A percentile compares a stretch with the other conserved stretches of the same genome.
Conservation (phyloP, 257 asterid genomes). For the Jacaranda copaia region DNA sequence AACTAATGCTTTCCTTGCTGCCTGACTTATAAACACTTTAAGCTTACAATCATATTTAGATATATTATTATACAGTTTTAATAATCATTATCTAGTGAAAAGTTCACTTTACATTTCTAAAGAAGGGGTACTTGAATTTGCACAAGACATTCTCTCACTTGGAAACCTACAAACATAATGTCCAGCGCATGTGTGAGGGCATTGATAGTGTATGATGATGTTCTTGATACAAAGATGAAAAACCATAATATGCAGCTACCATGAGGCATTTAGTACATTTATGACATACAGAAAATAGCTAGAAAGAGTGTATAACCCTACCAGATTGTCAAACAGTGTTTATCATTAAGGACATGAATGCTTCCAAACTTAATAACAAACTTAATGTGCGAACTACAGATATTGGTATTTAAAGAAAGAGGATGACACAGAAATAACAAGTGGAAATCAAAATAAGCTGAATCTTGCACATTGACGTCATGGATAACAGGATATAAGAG, state of each 20-base stretch:
- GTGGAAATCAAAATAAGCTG: slow-evolving; percentile 6
- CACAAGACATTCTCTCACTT: neutral
- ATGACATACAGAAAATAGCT: too few relatives aligned
- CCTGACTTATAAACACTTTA: neutral
- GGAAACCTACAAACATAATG: too few relatives aligned
- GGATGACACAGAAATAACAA: neutral
- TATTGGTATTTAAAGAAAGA: neutral
- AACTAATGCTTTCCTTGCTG: neutral
- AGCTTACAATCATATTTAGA: neutral
- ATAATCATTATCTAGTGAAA: neutral
- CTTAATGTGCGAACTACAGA: neutral
- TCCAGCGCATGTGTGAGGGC: neutral
- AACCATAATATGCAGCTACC: too few relatives aligned
- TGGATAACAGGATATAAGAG: slow-evolving; percentile 19
- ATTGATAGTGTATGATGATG: neutral
- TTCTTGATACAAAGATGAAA: too few relatives aligned
- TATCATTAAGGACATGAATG: neutral
- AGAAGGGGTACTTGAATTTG: neutral
- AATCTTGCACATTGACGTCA: neutral
- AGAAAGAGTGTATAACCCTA: too few relatives aligned
- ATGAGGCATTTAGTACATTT: too few relatives aligned
- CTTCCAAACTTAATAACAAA: neutral
- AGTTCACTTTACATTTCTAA: neutral
- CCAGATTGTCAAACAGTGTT: neutral
- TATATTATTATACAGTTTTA: neutral